Evolutionary conservation across 352 stramenopile genomes (phyloP), one percentile per base, ranked within the genome.

Genomic region (Stramenopiles sp.): DNA sequence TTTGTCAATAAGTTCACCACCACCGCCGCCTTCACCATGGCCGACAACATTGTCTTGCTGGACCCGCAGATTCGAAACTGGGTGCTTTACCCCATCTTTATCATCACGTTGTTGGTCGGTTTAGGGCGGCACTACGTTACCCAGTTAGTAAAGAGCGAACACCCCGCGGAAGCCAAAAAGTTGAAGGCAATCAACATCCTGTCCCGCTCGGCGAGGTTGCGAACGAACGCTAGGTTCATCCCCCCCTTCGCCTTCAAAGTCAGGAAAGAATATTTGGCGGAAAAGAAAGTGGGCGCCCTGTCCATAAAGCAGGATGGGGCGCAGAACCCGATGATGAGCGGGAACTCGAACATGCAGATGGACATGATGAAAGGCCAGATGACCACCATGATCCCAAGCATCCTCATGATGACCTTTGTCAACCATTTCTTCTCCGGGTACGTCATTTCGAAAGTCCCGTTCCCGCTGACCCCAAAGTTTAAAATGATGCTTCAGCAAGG

Each of bases 381-480:
- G 88, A 94, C 90, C 6, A 97, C 97, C 76, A 97, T 98, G 90
- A 88, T 97, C 25, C 96, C 96, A 78, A 98, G 98, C 82, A 97
- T 98, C 83, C 91, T 97, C 78, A 98, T 99, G 94, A 98, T 98
- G 93, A 91, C 94, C 33, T 92, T 96, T 75, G 97, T 98, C 82
- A 93, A 88, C 79, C 96, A 97, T 83, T 99, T 99, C 80, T 98
- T 99, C 77, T 85, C 86, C 74, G 95, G 95, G 73, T 99, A 98
- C 77, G 93, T 99, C 77, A 83, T 98, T 4, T 18, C 4, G 63
- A 97, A 97, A 82, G 89, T 99, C 32, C 95, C 95, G 49, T 98
- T 99, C 82, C 94, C 89, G 71, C 81, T 99, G 71, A 98, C 94
- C 3, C 87, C 94, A 32, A 93, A 95, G 63, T 99, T 99, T 80